Conservation (phyloP, 805 yeast species). For the Kurtzmaniella fragi region DNA sequence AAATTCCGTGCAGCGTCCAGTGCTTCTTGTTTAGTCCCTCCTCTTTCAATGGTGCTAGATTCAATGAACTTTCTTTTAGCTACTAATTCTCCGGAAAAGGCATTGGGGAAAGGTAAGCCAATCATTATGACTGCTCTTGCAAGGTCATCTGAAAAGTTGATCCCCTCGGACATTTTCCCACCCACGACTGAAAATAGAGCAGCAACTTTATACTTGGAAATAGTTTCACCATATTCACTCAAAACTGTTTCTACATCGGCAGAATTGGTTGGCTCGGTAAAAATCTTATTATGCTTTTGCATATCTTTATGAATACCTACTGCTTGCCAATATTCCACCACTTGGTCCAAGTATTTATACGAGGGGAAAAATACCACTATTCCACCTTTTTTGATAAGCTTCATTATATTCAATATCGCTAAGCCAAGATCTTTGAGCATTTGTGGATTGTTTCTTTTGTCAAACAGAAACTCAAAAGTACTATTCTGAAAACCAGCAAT, state of each 20-base stretch:
- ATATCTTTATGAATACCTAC: slow-evolving; percentile 14
- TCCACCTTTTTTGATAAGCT: slow-evolving; percentile 57
- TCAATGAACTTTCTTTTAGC: slow-evolving; percentile 68
- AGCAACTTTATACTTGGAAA: slow-evolving; percentile 36
- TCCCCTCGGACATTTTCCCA: slow-evolving; percentile 90
- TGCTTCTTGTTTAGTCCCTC: slow-evolving; percentile 46
- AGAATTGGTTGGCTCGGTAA: slow-evolving; percentile 48
- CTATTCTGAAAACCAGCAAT: slow-evolving; percentile 21
- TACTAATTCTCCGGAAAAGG: slow-evolving; percentile 72
- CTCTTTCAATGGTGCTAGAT: slow-evolving; percentile 38
- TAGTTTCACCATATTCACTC: slow-evolving; percentile 43
- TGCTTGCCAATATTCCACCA: slow-evolving; percentile 49
- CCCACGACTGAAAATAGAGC: slow-evolving; percentile 82
- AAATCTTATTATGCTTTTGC: slow-evolving; percentile 41
- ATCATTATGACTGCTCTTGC: slow-evolving; percentile 84
- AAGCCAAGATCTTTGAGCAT: slow-evolving; percentile 51
- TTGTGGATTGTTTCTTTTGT: slow-evolving; percentile 43
- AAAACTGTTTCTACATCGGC: slow-evolving; percentile 43
- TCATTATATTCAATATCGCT: slow-evolving; percentile 37
- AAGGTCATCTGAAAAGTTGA: slow-evolving; percentile 81
- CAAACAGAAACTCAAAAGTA: slow-evolving; percentile 64
- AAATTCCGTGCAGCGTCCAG: slow-evolving; percentile 46
- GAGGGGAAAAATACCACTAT: slow-evolving; percentile 82
- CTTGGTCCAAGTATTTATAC: slow-evolving; percentile 60
- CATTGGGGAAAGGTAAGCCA: slow-evolving; percentile 88